Base-by-base conservation (phyloP, 1,284 basidiomycete species). In the Tylopilus sp. region DNA sequence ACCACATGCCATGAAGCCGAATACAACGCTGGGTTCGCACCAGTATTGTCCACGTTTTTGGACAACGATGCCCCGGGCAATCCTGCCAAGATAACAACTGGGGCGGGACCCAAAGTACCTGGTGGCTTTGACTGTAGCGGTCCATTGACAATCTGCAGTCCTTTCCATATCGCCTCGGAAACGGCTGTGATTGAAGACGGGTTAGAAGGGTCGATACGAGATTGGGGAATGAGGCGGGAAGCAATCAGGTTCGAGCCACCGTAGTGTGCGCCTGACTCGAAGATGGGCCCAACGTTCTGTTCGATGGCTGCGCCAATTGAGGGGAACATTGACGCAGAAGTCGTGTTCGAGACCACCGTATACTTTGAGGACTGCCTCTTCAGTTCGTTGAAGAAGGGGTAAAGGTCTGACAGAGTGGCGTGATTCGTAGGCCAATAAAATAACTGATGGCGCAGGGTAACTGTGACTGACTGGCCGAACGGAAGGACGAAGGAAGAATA, bases 21-120 rank as follows among this genome's bases (percentile, higher is more conserved):
- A n/a, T 61, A 61, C 19, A 55, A 8, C 2, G 29, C 55, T 1
- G 51, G 55, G 11, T 59, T 59, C 5, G 59, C 57, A 3, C 51
- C 51, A 0, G 59, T 61, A 3, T 6, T 11, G 13, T 61, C 49
- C 12, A 50, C 46, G 19, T 10, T 21, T 1, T 33, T 5, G 13
- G 49, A 40, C 38, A 18, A 4, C 29, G 42, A 49, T 4, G 35
- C 49, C 2, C 33, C 42, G 2, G 59, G 51, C 43, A 55, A 43
- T 10, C 23, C n/a, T 25, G 3, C 55, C 4, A 55, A 18, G 0
- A 62, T 23, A 3, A 44, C 0, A 2, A 18, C 38, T 2, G 42
- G 30, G 2, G 11, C 36, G 1, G 31, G 6, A 4, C 37, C 31
- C 0, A 51, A 11, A 1, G 45, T 1, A 3, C 49, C 53, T 0